Percentiles rank a stretch among this genome's conserved stretches.
phyloP scores from a whole-genome alignment of 139 green algal species.

The Coccomyxa sp. region DNA sequence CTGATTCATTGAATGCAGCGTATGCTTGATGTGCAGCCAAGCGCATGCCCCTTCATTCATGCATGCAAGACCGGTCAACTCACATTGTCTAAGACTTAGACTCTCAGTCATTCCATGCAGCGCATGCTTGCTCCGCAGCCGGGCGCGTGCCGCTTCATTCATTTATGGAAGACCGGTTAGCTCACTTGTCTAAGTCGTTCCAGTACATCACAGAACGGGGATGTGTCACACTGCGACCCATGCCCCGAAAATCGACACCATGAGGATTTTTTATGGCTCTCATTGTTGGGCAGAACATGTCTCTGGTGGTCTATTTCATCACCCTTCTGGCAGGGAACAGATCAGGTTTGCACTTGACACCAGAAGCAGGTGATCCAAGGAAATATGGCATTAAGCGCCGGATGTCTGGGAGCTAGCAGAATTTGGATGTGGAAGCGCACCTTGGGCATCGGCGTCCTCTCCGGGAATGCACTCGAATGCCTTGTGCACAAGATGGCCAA shows the following conservation, averaged over 20 bases:
- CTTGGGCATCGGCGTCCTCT: slow-evolving; percentile 16
- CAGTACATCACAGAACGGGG: no score
- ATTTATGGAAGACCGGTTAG: no score
- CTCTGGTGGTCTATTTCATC: neutral
- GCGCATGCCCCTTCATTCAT: slow-evolving; percentile 18
- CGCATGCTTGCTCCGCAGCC: no score
- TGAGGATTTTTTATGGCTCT: no score
- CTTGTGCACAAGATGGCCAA: slow-evolving; percentile 45
- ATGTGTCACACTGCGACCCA: no score
- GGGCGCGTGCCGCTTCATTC: no score
- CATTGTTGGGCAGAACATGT: neutral
- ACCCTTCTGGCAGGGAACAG: neutral
- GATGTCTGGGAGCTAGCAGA: neutral
- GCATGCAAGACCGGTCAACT: neutral
- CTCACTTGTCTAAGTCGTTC: no score
- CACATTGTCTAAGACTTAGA: no score
- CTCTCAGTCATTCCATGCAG: no score
- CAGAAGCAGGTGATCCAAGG: no score
- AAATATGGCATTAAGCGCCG: neutral
- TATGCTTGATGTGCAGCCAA: slow-evolving; percentile 65
- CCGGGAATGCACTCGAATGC: slow-evolving; percentile 6
- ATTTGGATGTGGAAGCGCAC: neutral
- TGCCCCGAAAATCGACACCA: no score
- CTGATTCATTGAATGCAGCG: no score
- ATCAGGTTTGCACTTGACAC: neutral